Base-by-base conservation (phyloP, 768 basidiomycete genomes). In the Rickenella mellea region DNA sequence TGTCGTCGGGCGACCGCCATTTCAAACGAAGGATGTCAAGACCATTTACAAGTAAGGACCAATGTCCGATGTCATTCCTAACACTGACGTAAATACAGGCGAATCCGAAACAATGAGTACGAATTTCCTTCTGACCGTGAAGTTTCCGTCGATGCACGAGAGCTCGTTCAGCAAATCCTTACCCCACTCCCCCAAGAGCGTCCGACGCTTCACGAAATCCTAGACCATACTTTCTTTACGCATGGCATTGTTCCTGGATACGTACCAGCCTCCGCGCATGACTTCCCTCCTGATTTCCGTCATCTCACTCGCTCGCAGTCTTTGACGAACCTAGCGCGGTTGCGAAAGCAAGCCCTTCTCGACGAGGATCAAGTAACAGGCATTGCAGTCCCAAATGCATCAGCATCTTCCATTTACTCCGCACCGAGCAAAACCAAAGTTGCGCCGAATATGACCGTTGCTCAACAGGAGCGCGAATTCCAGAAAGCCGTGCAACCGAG, bases 21-120 rank as follows among this genome's bases (percentile, higher is more conserved):
- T 99, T 69, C 96, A 99, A 61, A 97, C 92, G 12, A 92, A 96
- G 58, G 92, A 98, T 40, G 91, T 98, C 54, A 96, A 97, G 62
- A 80, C 79, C 9, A 97, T 98, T 46, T 96, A 97, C 65, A 83
- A 90, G 84, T 85, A 55, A 61, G 78, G 57, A 2, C 39, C 46
- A 12, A 21, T 35, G 12, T 25, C 33, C n/a, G 43, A 21, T 28
- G 4, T 31, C 42, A 17, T 43, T 48, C 38, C 10, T 22, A 25
- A 53, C 40, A 12, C 40, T 32, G 20, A 30, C 6, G 6, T 28
- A 17, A 25, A 44, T 47, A 17, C 47, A 91, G 87, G 47, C 88
- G 92, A 38, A 99, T 99, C 58, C 82, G 83, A 12, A 83, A 90
- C 59, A 93, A 96, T 54, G 76, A 85, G 53, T 98, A 98, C 55